phyloP scores from a whole-genome alignment of 345 rosid genomes.

The Pseudoturritis turrita region DNA sequence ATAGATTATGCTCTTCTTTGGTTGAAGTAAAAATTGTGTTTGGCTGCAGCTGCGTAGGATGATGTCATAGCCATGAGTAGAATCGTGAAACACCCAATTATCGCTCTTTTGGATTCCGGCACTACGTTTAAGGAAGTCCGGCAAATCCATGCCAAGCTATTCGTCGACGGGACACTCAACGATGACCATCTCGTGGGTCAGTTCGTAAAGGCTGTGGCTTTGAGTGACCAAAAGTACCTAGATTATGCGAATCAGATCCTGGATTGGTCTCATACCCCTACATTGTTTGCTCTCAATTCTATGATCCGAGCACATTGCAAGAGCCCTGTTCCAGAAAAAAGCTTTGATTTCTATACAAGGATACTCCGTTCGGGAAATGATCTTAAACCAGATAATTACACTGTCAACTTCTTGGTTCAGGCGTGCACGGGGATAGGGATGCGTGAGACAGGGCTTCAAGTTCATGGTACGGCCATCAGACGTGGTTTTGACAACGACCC shows the following conservation, averaged over 20 bases:
- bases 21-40: neutral
- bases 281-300: slow-evolving; percentile 50
- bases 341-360: slow-evolving; percentile 40
- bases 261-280: slow-evolving; percentile 40
- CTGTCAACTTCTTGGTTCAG: slow-evolving; percentile 53
- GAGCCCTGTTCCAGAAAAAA: slow-evolving; percentile 33
- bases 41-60: slow-evolving; percentile 10
- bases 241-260: slow-evolving; percentile 43
- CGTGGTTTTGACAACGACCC: slow-evolving; percentile 55
- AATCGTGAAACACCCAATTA: slow-evolving; percentile 18
- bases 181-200: slow-evolving; percentile 47
- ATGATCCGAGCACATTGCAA: slow-evolving; percentile 61
- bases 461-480: slow-evolving; percentile 39
- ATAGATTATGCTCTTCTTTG: neutral
- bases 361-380: slow-evolving; percentile 29
- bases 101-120: slow-evolving; percentile 30
- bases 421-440: slow-evolving; percentile 38
- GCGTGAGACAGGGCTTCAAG: slow-evolving; percentile 32
- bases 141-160: slow-evolving; percentile 59
- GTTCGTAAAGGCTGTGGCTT: slow-evolving; percentile 49
- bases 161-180: slow-evolving; percentile 34
- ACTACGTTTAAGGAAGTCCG: slow-evolving; percentile 33
- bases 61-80: slow-evolving; percentile 27
- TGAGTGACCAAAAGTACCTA: slow-evolving; percentile 40
- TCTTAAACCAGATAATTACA: slow-evolving; percentile 55